phyloP scores from a whole-genome alignment of 2,329 filamentous ascomycete species.

The Ustulina deusta region DNA sequence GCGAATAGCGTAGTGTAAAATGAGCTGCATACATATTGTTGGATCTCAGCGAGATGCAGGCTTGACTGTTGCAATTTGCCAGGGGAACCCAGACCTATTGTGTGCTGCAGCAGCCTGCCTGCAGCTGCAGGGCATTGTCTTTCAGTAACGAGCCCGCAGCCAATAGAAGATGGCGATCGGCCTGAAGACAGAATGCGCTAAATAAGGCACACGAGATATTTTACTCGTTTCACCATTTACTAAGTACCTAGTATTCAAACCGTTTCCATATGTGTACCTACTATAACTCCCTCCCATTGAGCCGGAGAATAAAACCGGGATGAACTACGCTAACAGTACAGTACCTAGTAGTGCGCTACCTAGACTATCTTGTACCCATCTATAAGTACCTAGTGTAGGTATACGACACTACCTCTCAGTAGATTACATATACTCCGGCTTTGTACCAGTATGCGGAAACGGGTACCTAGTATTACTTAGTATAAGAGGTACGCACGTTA shows the following conservation, averaged over 20 bases:
- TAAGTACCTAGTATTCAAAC: not conserved
- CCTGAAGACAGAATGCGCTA: slow-evolving; percentile 45
- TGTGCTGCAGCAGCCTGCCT: slow-evolving; percentile 32
- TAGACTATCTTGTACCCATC: not conserved
- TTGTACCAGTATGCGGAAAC: not conserved
- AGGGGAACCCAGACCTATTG: slow-evolving; percentile 31
- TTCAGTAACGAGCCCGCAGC: slow-evolving; percentile 34
- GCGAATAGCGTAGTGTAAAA: slow-evolving; percentile 22
- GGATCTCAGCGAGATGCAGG: slow-evolving; percentile 18
- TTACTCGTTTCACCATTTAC: slow-evolving; percentile 35
- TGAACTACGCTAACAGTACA: slow-evolving; percentile 9
- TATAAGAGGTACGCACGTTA: not conserved
- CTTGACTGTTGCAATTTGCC: slow-evolving; percentile 20
- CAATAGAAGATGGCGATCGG: slow-evolving; percentile 41
- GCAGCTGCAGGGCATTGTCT: slow-evolving; percentile 39
- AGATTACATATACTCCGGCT: not conserved
- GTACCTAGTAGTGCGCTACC: not conserved
- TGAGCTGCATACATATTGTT: slow-evolving; percentile 13
- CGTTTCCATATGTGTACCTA: too few species aligned
- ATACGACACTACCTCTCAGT: not conserved
- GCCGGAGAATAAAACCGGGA: slow-evolving; percentile 34
- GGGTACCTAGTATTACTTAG: not conserved
- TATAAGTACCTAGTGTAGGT: not conserved
- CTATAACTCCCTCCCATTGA: slow-evolving; percentile 15
- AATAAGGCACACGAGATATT: slow-evolving; percentile 34